Evolutionary conservation across 1,284 basidiomycete species (phyloP), one percentile per base, ranked within the genome.

Genomic region (Boletus holoroseus): DNA sequence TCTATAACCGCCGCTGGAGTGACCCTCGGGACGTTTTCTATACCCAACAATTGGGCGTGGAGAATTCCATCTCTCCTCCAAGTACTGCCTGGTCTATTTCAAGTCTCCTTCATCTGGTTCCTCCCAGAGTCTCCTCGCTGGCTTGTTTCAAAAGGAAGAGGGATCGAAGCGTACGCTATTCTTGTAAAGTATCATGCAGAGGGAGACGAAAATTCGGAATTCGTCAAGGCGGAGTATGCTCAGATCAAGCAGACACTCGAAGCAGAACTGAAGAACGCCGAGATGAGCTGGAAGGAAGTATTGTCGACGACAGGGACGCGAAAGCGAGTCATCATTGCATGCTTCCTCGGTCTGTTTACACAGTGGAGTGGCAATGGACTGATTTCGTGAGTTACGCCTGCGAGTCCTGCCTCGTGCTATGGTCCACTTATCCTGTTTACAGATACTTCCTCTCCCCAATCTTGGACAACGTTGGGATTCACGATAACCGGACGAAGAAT

Each of bases 121-220:
- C 67, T 82, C 18, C 81, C 80, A 5, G 78, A 83, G 59, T 79
- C 76, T 1, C 81, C 81, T 36, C 75, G 82, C 51, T 83, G 78
- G 77, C 70, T 83, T 12, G 68, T 82, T 44, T 73, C 74, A 18
- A 75, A 74, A 44, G 77, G 76, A 7, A 69, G 74, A n/a, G 67
- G 66, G 3, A 72, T 73, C 0, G 74, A 81, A 30, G 56, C 59
- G 1, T 39, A 42, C 1, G n/a, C 47, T 20, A 36, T 59, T 26
- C 49, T 62, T 7, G 55, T 51, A 0, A 62, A 51, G n/a, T 59
- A 62, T 16, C 60, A 59, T 18, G 58, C 41, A 16, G 57, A 61
- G 12, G 54, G 56, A 7, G 39, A 58, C 7, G 30, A 45, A 45
- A 34, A 46, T 13, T 59, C 56, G n/a, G 50, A 56, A 15, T 61